Percentiles rank a stretch among this genome's conserved stretches.
These are phyloP conservation scores for Perkinsus chesapeaki DNA, from an alignment of 169 alveolate species.

Conservation along the genomic window DNA sequence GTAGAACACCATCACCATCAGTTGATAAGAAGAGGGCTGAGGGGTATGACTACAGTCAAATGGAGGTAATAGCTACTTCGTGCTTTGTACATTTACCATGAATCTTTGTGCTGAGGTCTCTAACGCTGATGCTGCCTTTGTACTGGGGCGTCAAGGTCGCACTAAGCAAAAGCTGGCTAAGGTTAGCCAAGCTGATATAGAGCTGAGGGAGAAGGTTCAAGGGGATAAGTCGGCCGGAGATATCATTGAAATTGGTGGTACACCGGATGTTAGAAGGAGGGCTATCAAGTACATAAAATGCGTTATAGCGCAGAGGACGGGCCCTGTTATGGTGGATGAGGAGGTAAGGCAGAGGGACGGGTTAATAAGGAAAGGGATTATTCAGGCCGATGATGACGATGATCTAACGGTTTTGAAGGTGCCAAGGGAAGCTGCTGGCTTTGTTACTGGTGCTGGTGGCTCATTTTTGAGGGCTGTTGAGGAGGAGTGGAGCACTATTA, in stretches of 20 bases:
- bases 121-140: slow-evolving; percentile 11
- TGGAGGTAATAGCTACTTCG: not conserved
- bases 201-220: not conserved
- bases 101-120: not conserved
- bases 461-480: slow-evolving; percentile 15
- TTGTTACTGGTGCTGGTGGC: slow-evolving; percentile 19
- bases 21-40: not conserved
- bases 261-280: not conserved
- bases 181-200: not conserved
- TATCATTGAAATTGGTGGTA: not conserved
- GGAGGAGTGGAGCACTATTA: slow-evolving; percentile 22
- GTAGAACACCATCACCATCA: not conserved
- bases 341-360: not conserved
- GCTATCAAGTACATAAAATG: slow-evolving; percentile 1
- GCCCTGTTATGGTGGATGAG: not conserved
- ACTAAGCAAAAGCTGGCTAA: slow-evolving; percentile 6
- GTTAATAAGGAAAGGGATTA: not conserved
- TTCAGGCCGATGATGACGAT: not conserved
- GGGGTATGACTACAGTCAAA: not conserved
- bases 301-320: slow-evolving; percentile 8
- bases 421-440: slow-evolving; percentile 19
- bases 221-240: not conserved
- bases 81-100: no score
- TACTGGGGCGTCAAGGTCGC: slow-evolving; percentile 4
- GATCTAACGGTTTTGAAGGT: slow-evolving; percentile 22